phyloP scores from a whole-genome alignment of 257 asterid species.

The Cynanchum wilfordii region DNA sequence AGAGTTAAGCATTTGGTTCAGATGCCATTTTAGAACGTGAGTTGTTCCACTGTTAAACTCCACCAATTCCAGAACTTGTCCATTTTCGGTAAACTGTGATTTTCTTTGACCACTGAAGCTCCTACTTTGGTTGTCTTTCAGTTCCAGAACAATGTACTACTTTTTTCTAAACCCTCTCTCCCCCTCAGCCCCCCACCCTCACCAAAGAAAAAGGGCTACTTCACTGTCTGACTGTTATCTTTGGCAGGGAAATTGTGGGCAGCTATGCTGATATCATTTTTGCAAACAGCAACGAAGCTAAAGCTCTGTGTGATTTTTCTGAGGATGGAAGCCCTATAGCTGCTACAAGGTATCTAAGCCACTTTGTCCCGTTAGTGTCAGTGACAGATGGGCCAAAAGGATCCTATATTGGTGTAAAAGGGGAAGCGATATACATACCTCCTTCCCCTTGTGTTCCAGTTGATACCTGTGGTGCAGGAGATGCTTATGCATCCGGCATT shows the following conservation, averaged over 20 bases:
- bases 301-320: conserved; percentile 67
- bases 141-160: neutral
- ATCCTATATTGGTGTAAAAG: conserved; percentile 84
- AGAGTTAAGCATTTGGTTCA: neutral
- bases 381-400: conserved; percentile 95
- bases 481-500: conserved; percentile 95
- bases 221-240: neutral
- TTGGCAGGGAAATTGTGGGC: conserved; percentile 73
- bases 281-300: conserved; percentile 89
- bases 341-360: conserved; percentile 91
- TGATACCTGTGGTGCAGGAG: conserved; percentile 99
- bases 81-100: neutral
- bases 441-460: conserved; percentile 77
- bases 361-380: conserved; percentile 88
- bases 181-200: neutral
- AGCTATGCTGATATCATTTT: conserved; percentile 86
- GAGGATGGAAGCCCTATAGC: conserved; percentile 67
- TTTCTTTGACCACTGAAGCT: neutral
- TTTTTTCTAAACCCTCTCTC: neutral
- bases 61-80: neutral
- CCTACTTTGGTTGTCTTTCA: neutral
- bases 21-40: neutral
- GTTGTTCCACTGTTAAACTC: neutral
- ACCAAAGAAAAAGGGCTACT: neutral
- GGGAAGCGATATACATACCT: conserved; percentile 84